phyloP scores from a whole-genome alignment of 139 green algal species.

The Chlorella sp. region DNA sequence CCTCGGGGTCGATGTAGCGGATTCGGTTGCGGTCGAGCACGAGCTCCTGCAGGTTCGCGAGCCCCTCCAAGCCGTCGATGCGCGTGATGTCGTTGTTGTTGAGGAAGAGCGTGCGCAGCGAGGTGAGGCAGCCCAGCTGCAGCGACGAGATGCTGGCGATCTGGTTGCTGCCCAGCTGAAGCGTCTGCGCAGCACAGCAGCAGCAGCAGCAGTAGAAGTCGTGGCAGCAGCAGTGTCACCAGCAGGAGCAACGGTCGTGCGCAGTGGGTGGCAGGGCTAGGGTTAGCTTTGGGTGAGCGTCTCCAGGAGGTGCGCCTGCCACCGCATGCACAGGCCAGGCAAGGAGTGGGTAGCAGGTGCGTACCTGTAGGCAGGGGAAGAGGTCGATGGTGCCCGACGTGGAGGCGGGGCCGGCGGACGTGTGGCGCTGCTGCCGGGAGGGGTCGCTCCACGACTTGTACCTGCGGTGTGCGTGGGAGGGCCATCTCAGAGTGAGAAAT shows the following conservation, averaged over 20 bases:
- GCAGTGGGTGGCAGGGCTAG: no score
- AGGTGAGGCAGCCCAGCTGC: conserved; percentile 30
- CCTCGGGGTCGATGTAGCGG: conserved; percentile 40
- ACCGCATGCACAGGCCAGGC: no score
- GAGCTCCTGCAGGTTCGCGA: conserved; percentile 60
- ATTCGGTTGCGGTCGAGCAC: conserved; percentile 57
- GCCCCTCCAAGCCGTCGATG: conserved; percentile 52
- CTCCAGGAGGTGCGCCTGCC: no score
- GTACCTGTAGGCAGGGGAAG: conserved; percentile 19
- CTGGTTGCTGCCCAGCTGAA: conserved; percentile 48
- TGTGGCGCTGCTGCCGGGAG: background rate
- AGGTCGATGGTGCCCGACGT: conserved; percentile 5
- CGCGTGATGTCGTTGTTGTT: conserved; percentile 60
- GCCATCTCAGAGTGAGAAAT: no score
- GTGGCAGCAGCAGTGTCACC: no score
- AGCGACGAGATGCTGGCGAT: conserved; percentile 36
- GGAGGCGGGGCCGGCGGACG: no score
- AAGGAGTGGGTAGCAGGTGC: background rate
- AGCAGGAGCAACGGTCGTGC: no score
- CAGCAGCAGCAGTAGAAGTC: no score
- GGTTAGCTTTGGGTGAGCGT: no score
- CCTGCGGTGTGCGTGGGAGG: no score
- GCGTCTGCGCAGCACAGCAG: conserved; percentile 37
- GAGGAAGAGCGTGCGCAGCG: conserved; percentile 48
- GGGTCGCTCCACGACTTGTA: background rate